Percentiles rank a stretch among this genome's conserved stretches.
Conservation (phyloP, 495 filamentous ascomycete species). For the Sabuloglossum arenarium region DNA sequence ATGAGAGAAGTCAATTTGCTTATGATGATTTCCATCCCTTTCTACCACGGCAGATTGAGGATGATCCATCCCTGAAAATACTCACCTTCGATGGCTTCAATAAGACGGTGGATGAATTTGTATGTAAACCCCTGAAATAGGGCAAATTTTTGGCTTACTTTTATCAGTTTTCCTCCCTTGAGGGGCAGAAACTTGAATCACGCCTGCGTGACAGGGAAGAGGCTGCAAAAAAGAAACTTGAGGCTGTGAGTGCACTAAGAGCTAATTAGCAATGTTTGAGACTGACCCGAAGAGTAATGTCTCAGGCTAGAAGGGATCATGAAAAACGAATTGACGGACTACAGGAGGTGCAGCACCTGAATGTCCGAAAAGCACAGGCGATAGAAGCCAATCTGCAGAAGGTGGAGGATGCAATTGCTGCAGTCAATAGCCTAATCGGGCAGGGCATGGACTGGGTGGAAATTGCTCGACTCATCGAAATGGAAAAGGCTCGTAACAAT, state of each 20-base stretch:
- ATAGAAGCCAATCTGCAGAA: conserved; percentile 76
- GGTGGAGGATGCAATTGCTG: conserved; percentile 78
- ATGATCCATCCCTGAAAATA: conserved; percentile 38
- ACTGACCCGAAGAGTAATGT: background rate
- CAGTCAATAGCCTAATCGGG: conserved; percentile 68
- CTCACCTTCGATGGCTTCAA: conserved; percentile 70
- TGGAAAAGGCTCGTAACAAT: conserved; percentile 62
- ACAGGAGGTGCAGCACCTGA: conserved; percentile 56
- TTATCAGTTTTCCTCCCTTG: conserved; percentile 62
- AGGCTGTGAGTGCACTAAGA: conserved; percentile 19
- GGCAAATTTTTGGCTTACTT: background rate
- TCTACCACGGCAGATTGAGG: conserved; percentile 60
- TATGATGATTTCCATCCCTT: conserved; percentile 97
- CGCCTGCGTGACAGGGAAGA: conserved; percentile 61
- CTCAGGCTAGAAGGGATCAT: conserved; percentile 51
- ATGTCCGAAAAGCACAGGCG: conserved; percentile 71
- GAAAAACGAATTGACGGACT: conserved; percentile 62
- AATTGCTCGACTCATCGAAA: conserved; percentile 67
- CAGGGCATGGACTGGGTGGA: conserved; percentile 97
- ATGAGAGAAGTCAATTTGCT: conserved; percentile 24
- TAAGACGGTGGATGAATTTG: conserved; percentile 79
- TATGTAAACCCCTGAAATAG: background rate
- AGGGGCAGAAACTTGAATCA: conserved; percentile 81
- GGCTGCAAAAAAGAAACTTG: conserved; percentile 60
- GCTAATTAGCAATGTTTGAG: background rate